These are phyloP conservation scores for Sherardia arvensis DNA, from an alignment of 257 asterid species.

Conservation along the genomic window DNA sequence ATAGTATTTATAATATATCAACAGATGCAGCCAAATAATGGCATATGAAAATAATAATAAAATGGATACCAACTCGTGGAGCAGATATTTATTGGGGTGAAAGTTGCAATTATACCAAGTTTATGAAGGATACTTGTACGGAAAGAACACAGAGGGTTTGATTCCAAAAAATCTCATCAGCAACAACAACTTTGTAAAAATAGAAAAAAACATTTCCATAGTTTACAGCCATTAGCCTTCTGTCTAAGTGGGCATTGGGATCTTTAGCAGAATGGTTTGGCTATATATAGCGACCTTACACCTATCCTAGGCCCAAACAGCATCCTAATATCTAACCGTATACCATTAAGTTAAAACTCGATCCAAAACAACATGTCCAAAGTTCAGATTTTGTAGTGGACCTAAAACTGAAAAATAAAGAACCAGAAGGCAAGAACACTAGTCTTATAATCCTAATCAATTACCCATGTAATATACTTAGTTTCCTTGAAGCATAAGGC, in stretches of 20 bases:
- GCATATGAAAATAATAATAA: neutral
- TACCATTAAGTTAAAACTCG: neutral
- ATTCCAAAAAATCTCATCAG: neutral
- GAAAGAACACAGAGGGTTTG: neutral
- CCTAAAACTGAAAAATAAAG: neutral
- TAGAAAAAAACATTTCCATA: too few species aligned
- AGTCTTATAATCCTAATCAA: neutral
- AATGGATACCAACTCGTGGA: neutral
- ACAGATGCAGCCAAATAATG: neutral
- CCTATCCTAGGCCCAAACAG: neutral
- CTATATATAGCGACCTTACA: neutral
- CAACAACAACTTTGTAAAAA: neutral
- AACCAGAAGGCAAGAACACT: neutral
- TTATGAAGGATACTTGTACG: neutral
- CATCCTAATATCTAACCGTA: too few species aligned
- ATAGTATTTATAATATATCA: neutral
- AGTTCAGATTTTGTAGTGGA: neutral
- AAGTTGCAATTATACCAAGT: neutral
- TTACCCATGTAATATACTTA: neutral
- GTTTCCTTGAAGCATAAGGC: neutral
- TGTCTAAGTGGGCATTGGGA: neutral
- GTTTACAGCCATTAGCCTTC: neutral
- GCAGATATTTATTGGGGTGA: neutral
- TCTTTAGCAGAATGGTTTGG: too few species aligned
- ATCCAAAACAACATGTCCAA: neutral